phyloP scores from a whole-genome alignment of 768 basidiomycete species.

The Nidularia pulvinata region DNA sequence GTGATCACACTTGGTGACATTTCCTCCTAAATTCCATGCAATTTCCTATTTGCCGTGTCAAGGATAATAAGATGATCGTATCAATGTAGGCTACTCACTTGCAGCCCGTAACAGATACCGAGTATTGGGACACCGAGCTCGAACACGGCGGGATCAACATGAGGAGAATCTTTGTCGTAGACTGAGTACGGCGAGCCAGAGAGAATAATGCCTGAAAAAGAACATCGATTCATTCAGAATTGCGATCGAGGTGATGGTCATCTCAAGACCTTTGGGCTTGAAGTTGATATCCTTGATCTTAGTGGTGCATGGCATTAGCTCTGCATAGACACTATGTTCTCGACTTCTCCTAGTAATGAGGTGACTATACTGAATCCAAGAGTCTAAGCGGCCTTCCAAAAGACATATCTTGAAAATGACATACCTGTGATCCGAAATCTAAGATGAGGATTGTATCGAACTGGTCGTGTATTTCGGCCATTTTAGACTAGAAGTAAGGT shows the following conservation, averaged over 20 bases:
- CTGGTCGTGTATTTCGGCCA: constrained; percentile 92
- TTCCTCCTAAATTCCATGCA: constrained; percentile 83
- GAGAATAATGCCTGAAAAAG: constrained; percentile 77
- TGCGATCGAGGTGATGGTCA: neutral
- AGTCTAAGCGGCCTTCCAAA: neutral
- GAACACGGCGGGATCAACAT: constrained; percentile 92
- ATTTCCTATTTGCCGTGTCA: constrained; percentile 66
- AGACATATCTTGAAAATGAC: constrained; percentile 3
- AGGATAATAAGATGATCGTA: neutral
- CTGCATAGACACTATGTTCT: constrained; percentile 96
- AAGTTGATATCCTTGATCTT: constrained; percentile 86
- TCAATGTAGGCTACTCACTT: constrained; percentile 44
- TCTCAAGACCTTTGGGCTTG: constrained; percentile 83
- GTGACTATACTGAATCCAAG: constrained; percentile 80
- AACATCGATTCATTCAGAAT: neutral
- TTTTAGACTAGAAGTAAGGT: constrained; percentile 16
- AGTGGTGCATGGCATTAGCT: constrained; percentile 95
- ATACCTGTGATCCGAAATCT: constrained; percentile 96
- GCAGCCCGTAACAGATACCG: constrained; percentile 97
- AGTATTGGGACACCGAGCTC: constrained; percentile 88
- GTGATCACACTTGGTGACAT: constrained; percentile 84
- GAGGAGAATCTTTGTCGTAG: constrained; percentile 90
- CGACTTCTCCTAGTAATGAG: constrained; percentile 97
- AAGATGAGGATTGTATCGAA: constrained; percentile 97
- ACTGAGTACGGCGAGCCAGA: constrained; percentile 99